Evolutionary conservation across 768 basidiomycete genomes (phyloP).

Genomic region (Artomyces pyxidatus): DNA sequence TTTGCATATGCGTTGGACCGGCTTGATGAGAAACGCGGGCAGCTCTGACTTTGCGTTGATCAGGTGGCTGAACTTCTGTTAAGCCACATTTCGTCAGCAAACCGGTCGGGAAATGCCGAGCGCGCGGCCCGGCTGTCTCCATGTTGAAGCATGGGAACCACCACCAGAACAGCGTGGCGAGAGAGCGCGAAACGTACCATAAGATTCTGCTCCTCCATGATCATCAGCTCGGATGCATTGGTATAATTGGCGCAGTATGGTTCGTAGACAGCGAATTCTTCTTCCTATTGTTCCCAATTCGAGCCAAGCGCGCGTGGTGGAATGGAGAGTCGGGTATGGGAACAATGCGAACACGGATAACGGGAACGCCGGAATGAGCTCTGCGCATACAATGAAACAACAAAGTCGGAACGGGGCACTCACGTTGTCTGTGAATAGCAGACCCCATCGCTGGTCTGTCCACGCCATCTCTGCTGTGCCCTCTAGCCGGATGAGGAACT

Average conservation of each 20-base stretch:
- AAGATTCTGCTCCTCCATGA: slow-evolving; percentile 79
- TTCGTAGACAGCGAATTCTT: slow-evolving; percentile 92
- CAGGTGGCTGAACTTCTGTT: slow-evolving; percentile 69
- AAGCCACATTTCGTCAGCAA: slow-evolving; percentile 16
- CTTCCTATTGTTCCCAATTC: slow-evolving; percentile 68
- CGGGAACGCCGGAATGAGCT: slow-evolving; percentile 34
- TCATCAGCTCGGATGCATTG: slow-evolving; percentile 76
- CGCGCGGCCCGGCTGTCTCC: too few species aligned
- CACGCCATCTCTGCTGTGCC: slow-evolving; percentile 76
- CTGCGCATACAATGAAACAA: slow-evolving; percentile 15
- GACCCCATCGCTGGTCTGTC: slow-evolving; percentile 84
- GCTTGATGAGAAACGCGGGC: slow-evolving; percentile 96
- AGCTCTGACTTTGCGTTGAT: slow-evolving; percentile 90
- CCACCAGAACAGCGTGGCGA: slow-evolving; percentile 5
- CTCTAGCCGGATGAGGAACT: slow-evolving; percentile 86
- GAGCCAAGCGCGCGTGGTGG: slow-evolving; percentile 1
- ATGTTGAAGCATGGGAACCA: neutral
- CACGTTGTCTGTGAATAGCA: slow-evolving; percentile 76
- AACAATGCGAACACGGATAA: slow-evolving; percentile 31
- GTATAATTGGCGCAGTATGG: slow-evolving; percentile 96
- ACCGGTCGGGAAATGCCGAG: slow-evolving; percentile 1
- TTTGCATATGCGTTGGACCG: slow-evolving; percentile 97
- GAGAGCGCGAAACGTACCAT: slow-evolving; percentile 46
- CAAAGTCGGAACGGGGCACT: slow-evolving; percentile 27
- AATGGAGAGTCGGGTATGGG: slow-evolving; percentile 19